phyloP scores from a whole-genome alignment of 441 rosid genomes.

The Biscutella laevigata region DNA sequence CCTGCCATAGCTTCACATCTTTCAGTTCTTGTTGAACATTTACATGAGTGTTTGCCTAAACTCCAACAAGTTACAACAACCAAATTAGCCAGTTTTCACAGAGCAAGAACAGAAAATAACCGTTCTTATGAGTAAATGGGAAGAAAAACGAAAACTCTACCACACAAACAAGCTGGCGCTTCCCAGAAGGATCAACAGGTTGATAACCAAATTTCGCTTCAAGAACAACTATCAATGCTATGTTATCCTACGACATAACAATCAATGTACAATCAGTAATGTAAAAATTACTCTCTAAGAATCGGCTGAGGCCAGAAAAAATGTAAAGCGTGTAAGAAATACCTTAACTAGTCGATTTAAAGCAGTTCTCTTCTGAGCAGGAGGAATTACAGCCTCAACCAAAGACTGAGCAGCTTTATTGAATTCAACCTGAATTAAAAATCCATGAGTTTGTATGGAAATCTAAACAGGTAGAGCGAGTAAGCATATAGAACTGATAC shows the following conservation, averaged over 20 bases:
- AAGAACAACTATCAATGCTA: constrained; percentile 88
- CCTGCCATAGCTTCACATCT: constrained; percentile 99
- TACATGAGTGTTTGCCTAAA: constrained; percentile 96
- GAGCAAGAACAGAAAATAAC: background rate
- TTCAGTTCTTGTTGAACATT: constrained; percentile 80
- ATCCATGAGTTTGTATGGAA: constrained; percentile 17
- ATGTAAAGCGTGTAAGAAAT: constrained; percentile 8
- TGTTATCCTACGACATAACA: constrained; percentile 60
- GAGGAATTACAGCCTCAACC: constrained; percentile 81
- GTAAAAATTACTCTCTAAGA: background rate
- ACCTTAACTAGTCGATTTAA: constrained; percentile 86
- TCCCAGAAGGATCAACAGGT: constrained; percentile 76
- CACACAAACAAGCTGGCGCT: constrained; percentile 95
- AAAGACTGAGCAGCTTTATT: constrained; percentile 98
- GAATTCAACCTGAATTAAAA: constrained; percentile 73
- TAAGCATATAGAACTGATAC: constrained; percentile 14
- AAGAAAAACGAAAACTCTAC: constrained; percentile 29
- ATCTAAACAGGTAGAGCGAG: background rate
- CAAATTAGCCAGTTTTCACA: background rate
- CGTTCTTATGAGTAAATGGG: background rate
- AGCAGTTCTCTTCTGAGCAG: constrained; percentile 82
- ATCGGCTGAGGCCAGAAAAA: background rate
- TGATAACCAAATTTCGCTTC: constrained; percentile 92
- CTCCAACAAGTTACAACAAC: constrained; percentile 10
- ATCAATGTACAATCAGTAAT: constrained; percentile 14